Evolutionary conservation across 176 grass and related monocot genomes (phyloP).

Genomic region (Aegilops bicornis): DNA sequence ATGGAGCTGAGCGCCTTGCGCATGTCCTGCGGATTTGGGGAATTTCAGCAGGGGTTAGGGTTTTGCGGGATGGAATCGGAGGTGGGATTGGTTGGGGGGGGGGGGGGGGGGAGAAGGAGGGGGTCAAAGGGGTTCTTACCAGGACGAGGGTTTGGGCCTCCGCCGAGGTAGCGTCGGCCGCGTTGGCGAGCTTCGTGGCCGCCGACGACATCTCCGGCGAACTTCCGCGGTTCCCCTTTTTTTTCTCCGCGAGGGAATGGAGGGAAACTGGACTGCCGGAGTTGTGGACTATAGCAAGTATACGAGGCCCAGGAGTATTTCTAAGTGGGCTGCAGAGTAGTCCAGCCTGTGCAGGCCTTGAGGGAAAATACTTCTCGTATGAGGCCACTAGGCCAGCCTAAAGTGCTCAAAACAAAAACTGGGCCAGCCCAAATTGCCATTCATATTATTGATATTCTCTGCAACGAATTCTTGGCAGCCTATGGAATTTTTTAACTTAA

Average conservation of each 20-base stretch:
- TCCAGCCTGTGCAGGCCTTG: background rate
- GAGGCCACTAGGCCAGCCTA: no score
- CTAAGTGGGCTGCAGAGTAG: background rate
- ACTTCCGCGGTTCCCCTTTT: background rate
- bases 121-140: slow-evolving; percentile 25
- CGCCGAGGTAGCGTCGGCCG: slow-evolving; percentile 31
- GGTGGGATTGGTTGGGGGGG: background rate
- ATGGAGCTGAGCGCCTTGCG: slow-evolving; percentile 62
- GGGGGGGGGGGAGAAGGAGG: background rate
- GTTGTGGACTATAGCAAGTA: no score
- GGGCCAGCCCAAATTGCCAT: no score
- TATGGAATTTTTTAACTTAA: no score
- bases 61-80: slow-evolving; percentile 11
- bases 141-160: slow-evolving; percentile 57
- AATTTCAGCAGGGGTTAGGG: slow-evolving; percentile 34
- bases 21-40: slow-evolving; percentile 67
- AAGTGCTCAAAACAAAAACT: no score
- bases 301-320: no score
- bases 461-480: no score
- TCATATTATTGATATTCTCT: no score
- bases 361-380: no score
- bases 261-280: background rate
- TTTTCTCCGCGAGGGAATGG: background rate
- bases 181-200: slow-evolving; percentile 41
- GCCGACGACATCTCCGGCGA: slow-evolving; percentile 35